Conservation (phyloP, 1,284 basidiomycete genomes). For the Rhodotorula glutinis region DNA sequence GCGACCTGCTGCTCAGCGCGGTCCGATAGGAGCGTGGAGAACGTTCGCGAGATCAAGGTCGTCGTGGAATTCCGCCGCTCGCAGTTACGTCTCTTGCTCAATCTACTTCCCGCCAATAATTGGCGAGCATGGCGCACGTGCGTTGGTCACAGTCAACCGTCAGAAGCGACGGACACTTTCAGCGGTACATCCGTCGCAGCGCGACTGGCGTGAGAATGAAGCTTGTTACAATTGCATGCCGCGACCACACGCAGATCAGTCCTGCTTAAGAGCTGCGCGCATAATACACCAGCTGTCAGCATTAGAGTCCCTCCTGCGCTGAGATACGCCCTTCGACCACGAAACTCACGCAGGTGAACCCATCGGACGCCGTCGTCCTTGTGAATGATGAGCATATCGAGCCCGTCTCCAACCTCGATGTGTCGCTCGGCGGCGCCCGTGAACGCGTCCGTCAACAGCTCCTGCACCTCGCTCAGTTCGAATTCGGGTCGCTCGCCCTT, state of each 20-base stretch:
- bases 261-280: slow-evolving; percentile 9
- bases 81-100: no score
- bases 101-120: no score
- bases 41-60: no score
- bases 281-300: not conserved
- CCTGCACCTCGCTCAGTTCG: slow-evolving; percentile 71
- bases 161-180: no score
- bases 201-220: no score
- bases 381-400: slow-evolving; percentile 64
- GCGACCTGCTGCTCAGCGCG: no score
- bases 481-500: slow-evolving; percentile 62
- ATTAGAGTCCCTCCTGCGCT: not conserved
- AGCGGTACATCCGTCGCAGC: no score
- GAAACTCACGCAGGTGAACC: slow-evolving; percentile 12
- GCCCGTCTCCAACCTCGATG: slow-evolving; percentile 92
- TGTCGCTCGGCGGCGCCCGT: slow-evolving; percentile 92
- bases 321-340: not conserved
- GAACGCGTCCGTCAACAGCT: slow-evolving; percentile 87
- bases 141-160: no score
- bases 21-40: no score
- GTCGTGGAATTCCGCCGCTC: no score
- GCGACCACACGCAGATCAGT: not conserved
- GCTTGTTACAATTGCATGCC: not conserved
- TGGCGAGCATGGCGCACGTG: no score
- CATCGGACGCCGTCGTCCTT: slow-evolving; percentile 18